Evolutionary conservation across 2,329 filamentous ascomycete species (phyloP), one percentile per base, ranked within the genome.

Genomic region (Aschersonia sp.): DNA sequence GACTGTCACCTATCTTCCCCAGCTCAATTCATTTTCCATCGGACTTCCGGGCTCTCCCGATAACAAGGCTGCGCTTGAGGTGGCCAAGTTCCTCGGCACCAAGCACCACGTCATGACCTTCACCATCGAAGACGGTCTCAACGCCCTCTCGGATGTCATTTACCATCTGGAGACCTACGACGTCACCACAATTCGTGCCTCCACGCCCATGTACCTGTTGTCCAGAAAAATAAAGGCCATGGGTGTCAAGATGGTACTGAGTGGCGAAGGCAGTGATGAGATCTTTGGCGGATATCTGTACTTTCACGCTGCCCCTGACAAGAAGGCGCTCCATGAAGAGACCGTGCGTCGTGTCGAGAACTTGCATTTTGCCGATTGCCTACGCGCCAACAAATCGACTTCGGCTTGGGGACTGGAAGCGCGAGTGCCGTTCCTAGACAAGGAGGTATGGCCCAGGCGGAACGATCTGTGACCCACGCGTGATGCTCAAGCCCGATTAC

Each of bases 151-250:
- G 37, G 92, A 98, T 65, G 92, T 98, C 62, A 97, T 98, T 63
- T 95, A 84, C 72, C 92, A 98, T 69, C 80, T 98, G 51, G 92
- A 98, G 73, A 87, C 87, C 11, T 98, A 92, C 70, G 92, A 98
- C 64, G 92, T 98, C 30, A 98, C 92, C 47, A 98, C 92, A 4
- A 97, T 98, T 63, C 88, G 92, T 62, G 92, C 92, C 48, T 97
- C 90, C 9, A 98, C 92, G 9, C 92, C 92, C 55, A 98, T 98
- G 92, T 98, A 95, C 71, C 73, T 98, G 53, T 77, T 98, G 44
- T 92, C 87, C 52, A 83, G 94, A 64, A 98, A 98, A 76, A 98
- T 98, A 75, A 98, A 98, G 76, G 92, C 89, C 37, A 90, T 95
- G 82, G 92, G 92, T 53, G 86, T 98, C 62, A 98, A 98, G 79